These are phyloP conservation scores for Hyphodiscus sp. DNA, from an alignment of 2,329 filamentous ascomycete genomes.

Conservation along the genomic window DNA sequence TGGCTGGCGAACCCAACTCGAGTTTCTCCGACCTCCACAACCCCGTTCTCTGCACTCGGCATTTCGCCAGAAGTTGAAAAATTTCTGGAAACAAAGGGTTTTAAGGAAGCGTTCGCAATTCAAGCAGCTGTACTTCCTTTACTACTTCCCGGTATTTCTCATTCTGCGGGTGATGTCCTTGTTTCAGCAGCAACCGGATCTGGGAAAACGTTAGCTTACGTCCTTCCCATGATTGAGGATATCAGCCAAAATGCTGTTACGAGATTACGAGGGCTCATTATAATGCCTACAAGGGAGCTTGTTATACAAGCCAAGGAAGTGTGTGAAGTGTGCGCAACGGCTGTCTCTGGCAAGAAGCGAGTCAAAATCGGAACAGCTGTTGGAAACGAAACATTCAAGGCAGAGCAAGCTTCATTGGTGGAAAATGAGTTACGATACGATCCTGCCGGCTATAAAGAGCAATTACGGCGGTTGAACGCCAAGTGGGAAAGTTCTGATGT, in stretches of 20 bases:
- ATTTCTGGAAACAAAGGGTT: slow-evolving; percentile 61
- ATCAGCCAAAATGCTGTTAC: slow-evolving; percentile 60
- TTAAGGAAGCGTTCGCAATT: slow-evolving; percentile 67
- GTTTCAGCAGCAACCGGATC: slow-evolving; percentile 93
- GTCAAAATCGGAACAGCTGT: slow-evolving; percentile 77
- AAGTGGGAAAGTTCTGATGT: slow-evolving; percentile 42
- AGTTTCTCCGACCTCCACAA: slow-evolving; percentile 53
- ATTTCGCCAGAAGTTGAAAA: slow-evolving; percentile 54
- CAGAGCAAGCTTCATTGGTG: slow-evolving; percentile 56
- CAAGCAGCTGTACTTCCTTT: slow-evolving; percentile 77
- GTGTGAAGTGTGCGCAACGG: slow-evolving; percentile 65
- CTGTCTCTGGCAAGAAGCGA: slow-evolving; percentile 54
- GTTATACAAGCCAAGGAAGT: slow-evolving; percentile 79
- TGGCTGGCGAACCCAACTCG: slow-evolving; percentile 77
- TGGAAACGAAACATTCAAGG: slow-evolving; percentile 68
- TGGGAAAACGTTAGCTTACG: slow-evolving; percentile 89
- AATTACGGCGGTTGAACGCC: slow-evolving; percentile 33
- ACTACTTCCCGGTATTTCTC: slow-evolving; percentile 58
- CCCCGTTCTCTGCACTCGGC: slow-evolving; percentile 58
- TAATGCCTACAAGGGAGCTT: slow-evolving; percentile 85
- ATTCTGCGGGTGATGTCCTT: slow-evolving; percentile 69
- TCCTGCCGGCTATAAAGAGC: slow-evolving; percentile 48
- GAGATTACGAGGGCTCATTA: slow-evolving; percentile 69
- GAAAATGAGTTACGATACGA: slow-evolving; percentile 63
- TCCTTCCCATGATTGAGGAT: slow-evolving; percentile 75